Percentiles rank a stretch among this genome's conserved stretches.
phyloP scores from a whole-genome alignment of 2,329 filamentous ascomycete genomes.

The Cytospora schulzeri region DNA sequence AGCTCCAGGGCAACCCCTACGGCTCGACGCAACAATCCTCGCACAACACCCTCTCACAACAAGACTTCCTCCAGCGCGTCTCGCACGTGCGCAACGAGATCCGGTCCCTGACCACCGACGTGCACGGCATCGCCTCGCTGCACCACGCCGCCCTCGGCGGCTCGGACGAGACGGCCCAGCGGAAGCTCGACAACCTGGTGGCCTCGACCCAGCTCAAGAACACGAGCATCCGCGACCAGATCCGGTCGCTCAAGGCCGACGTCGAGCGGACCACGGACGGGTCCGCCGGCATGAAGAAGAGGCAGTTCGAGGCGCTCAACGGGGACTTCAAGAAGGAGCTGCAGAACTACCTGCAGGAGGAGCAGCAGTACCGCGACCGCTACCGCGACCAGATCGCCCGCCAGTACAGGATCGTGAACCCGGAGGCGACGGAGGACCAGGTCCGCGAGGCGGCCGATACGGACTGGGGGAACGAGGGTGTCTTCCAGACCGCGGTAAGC shows the following conservation, averaged over 20 bases:
- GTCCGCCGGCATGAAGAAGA: slow-evolving; percentile 66
- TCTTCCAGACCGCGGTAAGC: slow-evolving; percentile 81
- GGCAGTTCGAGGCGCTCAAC: slow-evolving; percentile 70
- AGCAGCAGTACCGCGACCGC: slow-evolving; percentile 68
- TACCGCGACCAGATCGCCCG: slow-evolving; percentile 78
- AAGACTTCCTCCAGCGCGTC: slow-evolving; percentile 70
- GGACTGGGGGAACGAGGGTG: slow-evolving; percentile 76
- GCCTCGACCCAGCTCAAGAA: slow-evolving; percentile 72
- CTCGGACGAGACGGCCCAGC: slow-evolving; percentile 57
- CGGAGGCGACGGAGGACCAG: slow-evolving; percentile 74
- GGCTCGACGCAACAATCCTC: slow-evolving; percentile 29
- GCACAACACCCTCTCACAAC: slow-evolving; percentile 55
- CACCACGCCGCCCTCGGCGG: slow-evolving; percentile 73
- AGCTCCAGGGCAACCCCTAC: slow-evolving; percentile 36
- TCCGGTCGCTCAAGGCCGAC: slow-evolving; percentile 75
- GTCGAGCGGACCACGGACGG: slow-evolving; percentile 63
- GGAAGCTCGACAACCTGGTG: slow-evolving; percentile 67
- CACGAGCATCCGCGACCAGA: slow-evolving; percentile 75
- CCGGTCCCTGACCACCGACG: slow-evolving; percentile 64
- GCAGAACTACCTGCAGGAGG: slow-evolving; percentile 70
- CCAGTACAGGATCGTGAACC: slow-evolving; percentile 81
- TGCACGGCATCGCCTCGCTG: slow-evolving; percentile 67
- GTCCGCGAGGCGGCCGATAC: slow-evolving; percentile 68
- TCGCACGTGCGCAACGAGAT: slow-evolving; percentile 69
- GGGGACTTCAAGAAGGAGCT: slow-evolving; percentile 72